Conservation (phyloP, 768 basidiomycete species). For the Boletus huronensis region DNA sequence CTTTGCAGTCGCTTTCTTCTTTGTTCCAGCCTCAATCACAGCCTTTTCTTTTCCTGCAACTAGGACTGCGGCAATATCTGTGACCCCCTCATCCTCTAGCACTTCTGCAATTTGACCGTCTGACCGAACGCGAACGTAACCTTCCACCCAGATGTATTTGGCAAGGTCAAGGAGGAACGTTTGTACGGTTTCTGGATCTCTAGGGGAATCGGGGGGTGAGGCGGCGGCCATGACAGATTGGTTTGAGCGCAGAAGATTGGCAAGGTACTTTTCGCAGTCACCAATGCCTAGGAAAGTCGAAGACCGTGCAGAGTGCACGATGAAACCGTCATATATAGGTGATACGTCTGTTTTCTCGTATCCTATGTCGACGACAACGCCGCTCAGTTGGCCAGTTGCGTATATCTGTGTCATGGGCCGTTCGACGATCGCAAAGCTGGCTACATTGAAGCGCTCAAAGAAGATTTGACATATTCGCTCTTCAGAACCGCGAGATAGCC, state of each 20-base stretch:
- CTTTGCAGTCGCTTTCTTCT: conserved; percentile 68
- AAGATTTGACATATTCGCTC: conserved; percentile 80
- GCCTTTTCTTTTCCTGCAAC: conserved; percentile 91
- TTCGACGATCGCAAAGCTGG: conserved; percentile 76
- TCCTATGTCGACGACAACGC: conserved; percentile 81
- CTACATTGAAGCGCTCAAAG: conserved; percentile 90
- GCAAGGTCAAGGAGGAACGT: conserved; percentile 60
- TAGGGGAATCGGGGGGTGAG: conserved; percentile 49
- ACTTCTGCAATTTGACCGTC: conserved; percentile 62
- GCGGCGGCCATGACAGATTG: conserved; percentile 57
- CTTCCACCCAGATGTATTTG: conserved; percentile 57
- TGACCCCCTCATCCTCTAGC: conserved; percentile 79
- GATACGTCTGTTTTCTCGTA: conserved; percentile 72
- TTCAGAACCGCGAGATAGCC: conserved; percentile 61
- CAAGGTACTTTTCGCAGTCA: conserved; percentile 75
- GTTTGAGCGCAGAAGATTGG: conserved; percentile 67
- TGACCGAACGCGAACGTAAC: conserved; percentile 68
- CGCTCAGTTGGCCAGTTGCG: conserved; percentile 65
- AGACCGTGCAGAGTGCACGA: conserved; percentile 51
- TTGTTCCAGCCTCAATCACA: conserved; percentile 81
- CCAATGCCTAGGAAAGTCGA: conserved; percentile 62
- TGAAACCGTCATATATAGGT: conserved; percentile 71
- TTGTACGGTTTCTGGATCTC: conserved; percentile 46
- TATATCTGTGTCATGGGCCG: conserved; percentile 84
- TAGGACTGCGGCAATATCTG: conserved; percentile 86